Conservation (phyloP, 2,329 filamentous ascomycete species). For the Malbranchea zuffiana region DNA sequence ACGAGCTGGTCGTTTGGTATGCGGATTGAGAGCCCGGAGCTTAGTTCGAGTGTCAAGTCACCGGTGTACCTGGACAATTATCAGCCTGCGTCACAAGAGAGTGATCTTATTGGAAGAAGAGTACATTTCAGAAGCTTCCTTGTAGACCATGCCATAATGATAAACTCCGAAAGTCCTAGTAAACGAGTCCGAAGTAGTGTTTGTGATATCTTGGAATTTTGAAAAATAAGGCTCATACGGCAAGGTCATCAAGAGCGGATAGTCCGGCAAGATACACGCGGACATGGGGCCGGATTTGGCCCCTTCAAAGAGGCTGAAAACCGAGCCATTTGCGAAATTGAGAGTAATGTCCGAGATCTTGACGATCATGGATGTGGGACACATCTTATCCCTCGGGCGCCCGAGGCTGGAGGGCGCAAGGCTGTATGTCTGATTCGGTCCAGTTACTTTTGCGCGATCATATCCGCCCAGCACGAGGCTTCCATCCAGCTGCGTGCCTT, state of each 20-base stretch:
- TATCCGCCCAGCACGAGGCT: conserved; percentile 12
- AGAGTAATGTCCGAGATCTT: conserved; percentile 9
- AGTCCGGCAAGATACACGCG: conserved; percentile 6
- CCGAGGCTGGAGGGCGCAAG: background rate
- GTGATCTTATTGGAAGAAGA: background rate
- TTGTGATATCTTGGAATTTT: background rate
- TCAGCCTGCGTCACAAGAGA: background rate
- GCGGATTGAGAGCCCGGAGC: conserved; percentile 14
- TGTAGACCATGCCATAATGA: background rate
- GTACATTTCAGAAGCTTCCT: conserved; percentile 1
- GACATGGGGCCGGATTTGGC: conserved; percentile 19
- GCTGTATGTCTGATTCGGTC: conserved; percentile 4
- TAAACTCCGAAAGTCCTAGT: background rate
- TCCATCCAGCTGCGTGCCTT: conserved; percentile 10
- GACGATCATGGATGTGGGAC: conserved; percentile 9
- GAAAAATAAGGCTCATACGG: conserved; percentile 1
- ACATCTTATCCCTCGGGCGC: no score
- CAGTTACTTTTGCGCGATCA: conserved; percentile 11
- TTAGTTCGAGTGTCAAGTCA: conserved; percentile 15
- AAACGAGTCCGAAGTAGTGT: background rate
- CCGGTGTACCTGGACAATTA: conserved; percentile 8
- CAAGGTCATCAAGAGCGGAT: conserved; percentile 1
- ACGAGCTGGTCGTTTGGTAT: conserved; percentile 26
- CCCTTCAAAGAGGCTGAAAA: background rate
- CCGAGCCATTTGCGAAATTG: background rate